A percentile compares a stretch with the other conserved stretches of the same genome.
Conservation (phyloP, 2,329 filamentous ascomycete species). For the Teratosphaeria zuluensis region DNA sequence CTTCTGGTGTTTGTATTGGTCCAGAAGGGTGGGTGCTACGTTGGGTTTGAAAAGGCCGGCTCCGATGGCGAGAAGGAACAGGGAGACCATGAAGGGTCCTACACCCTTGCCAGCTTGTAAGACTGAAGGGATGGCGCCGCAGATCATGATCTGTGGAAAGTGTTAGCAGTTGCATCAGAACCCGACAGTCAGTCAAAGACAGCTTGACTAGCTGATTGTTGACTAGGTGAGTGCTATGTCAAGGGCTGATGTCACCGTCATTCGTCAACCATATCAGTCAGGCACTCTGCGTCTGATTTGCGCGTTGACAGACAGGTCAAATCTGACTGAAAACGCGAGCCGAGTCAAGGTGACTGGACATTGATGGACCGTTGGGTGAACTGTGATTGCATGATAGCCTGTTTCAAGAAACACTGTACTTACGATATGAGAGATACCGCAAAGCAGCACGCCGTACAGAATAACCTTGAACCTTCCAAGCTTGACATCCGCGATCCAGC, state of each 20-base stretch:
- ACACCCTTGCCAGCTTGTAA: slow-evolving; percentile 7
- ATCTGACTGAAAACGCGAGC: too few relatives aligned
- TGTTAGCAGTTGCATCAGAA: background rate
- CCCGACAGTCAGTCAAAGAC: background rate
- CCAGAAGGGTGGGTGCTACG: slow-evolving; percentile 43
- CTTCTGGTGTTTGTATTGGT: slow-evolving; percentile 34
- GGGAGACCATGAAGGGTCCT: slow-evolving; percentile 48
- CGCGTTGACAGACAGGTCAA: too few relatives aligned
- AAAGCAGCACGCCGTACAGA: slow-evolving; percentile 12
- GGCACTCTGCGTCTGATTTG: too few relatives aligned
- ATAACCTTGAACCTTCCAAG: slow-evolving; percentile 12
- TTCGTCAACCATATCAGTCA: too few relatives aligned
- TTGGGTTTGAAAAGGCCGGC: slow-evolving; percentile 75
- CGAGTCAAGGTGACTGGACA: too few relatives aligned
- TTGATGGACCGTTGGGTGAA: too few relatives aligned
- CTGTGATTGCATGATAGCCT: too few relatives aligned
- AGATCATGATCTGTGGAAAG: slow-evolving; percentile 5
- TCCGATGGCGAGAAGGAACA: slow-evolving; percentile 42
- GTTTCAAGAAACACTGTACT: background rate
- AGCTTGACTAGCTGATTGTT: too few relatives aligned
- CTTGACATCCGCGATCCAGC: slow-evolving; percentile 12
- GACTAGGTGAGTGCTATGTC: too few relatives aligned
- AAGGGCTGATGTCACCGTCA: too few relatives aligned
- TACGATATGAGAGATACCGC: slow-evolving; percentile 9
- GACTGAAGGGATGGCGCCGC: slow-evolving; percentile 10